phyloP scores from a whole-genome alignment of 345 rosid species.

The Gossypium mustelinum region DNA sequence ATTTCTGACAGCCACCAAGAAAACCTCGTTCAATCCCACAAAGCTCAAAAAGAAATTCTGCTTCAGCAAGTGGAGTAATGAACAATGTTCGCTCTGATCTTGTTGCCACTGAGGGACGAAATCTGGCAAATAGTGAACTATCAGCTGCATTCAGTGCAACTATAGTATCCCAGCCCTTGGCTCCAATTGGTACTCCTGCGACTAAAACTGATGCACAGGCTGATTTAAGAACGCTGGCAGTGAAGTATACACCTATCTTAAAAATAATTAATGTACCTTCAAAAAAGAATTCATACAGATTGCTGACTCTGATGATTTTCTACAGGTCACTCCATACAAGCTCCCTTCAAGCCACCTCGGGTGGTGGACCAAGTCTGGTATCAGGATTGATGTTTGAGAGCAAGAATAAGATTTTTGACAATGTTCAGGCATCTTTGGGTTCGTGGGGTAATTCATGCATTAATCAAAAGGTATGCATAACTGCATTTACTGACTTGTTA shows the following conservation, averaged over 20 bases:
- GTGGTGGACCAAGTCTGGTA: conserved; percentile 42
- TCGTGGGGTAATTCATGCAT: conserved; percentile 65
- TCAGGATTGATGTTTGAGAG: conserved; percentile 48
- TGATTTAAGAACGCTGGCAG: conserved; percentile 44
- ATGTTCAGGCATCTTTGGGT: conserved; percentile 57
- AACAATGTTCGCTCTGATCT: conserved; percentile 33
- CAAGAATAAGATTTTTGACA: conserved; percentile 56
- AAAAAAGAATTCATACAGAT: not conserved
- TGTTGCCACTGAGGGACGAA: conserved; percentile 35
- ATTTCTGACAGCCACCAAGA: conserved; percentile 50
- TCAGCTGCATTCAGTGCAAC: conserved; percentile 40
- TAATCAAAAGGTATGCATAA: conserved; percentile 63
- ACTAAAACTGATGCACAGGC: conserved; percentile 52
- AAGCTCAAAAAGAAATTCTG: conserved; percentile 44
- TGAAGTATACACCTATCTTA: conserved; percentile 40
- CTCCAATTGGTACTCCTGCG: conserved; percentile 77
- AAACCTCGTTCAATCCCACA: conserved; percentile 46
- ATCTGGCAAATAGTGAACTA: conserved; percentile 31
- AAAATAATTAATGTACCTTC: conserved; percentile 5
- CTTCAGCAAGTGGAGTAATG: conserved; percentile 35
- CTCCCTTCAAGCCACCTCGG: conserved; percentile 33
- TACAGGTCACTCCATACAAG: conserved; percentile 51
- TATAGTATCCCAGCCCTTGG: conserved; percentile 47
- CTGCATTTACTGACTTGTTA: not conserved
- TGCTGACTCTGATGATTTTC: conserved; percentile 19